phyloP scores from a whole-genome alignment of 768 basidiomycete species.

The Lanmaoa rubissima region DNA sequence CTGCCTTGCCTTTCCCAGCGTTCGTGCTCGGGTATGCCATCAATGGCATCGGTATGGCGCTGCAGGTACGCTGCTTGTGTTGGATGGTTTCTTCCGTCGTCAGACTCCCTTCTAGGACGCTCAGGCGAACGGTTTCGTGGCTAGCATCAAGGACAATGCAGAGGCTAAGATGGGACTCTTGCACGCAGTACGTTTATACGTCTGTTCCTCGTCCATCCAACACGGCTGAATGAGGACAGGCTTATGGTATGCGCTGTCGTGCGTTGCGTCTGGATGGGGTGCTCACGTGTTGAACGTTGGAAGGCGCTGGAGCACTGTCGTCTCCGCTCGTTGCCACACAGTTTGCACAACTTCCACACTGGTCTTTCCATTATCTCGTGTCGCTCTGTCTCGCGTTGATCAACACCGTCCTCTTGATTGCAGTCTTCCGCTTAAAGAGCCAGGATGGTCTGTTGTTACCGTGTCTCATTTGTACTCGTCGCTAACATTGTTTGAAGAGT shows the following conservation, averaged over 20 bases:
- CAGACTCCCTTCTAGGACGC: slow-evolving; percentile 35
- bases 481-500: slow-evolving; percentile 39
- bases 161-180: slow-evolving; percentile 41
- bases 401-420: slow-evolving; percentile 51
- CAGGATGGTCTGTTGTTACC: slow-evolving; percentile 57
- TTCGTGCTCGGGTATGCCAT: slow-evolving; percentile 42
- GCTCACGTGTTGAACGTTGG: slow-evolving; percentile 5
- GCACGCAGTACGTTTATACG: slow-evolving; percentile 37
- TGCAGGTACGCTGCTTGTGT: slow-evolving; percentile 37
- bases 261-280: background rate
- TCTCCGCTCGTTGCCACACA: slow-evolving; percentile 81
- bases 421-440: slow-evolving; percentile 64
- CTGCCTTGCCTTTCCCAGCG: slow-evolving; percentile 44
- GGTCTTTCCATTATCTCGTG: slow-evolving; percentile 78
- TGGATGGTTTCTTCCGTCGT: background rate
- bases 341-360: slow-evolving; percentile 60
- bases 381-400: slow-evolving; percentile 64
- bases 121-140: slow-evolving; percentile 47
- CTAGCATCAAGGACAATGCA: slow-evolving; percentile 38
- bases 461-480: background rate
- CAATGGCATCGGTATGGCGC: slow-evolving; percentile 44
- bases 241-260: slow-evolving; percentile 31
- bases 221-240: slow-evolving; percentile 12
- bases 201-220: slow-evolving; percentile 20
- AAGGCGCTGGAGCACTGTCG: slow-evolving; percentile 63